These are phyloP conservation scores for Pseudocercospora macadamiae DNA, from an alignment of 2,329 filamentous ascomycete genomes.

Conservation along the genomic window DNA sequence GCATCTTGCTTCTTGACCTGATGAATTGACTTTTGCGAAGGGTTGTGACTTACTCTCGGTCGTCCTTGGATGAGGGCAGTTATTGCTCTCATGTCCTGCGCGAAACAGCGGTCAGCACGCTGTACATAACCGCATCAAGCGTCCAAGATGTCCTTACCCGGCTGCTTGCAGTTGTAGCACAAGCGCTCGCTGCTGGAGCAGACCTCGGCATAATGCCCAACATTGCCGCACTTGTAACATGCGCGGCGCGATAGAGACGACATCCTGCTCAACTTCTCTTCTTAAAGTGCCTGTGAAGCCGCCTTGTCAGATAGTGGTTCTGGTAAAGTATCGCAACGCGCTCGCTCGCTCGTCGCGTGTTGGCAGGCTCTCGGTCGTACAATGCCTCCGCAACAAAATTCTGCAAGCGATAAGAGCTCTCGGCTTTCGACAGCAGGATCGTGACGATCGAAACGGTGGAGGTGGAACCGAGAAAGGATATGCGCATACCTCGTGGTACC, in stretches of 20 bases:
- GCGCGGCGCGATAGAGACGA: slow-evolving; percentile 57
- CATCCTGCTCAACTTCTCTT: slow-evolving; percentile 42
- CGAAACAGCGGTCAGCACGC: slow-evolving; percentile 29
- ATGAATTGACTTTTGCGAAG: neutral
- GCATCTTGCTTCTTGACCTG: slow-evolving; percentile 8
- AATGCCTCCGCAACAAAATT: slow-evolving; percentile 19
- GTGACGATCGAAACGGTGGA: neutral
- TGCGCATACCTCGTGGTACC: slow-evolving; percentile 28
- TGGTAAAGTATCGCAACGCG: neutral
- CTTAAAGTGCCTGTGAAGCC: neutral
- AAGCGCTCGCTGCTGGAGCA: slow-evolving; percentile 97
- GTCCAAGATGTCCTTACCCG: slow-evolving; percentile 54
- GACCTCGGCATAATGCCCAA: slow-evolving; percentile 71
- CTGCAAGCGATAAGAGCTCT: neutral
- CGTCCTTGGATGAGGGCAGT: slow-evolving; percentile 92
- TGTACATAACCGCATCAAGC: slow-evolving; percentile 37
- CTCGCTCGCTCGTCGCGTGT: slow-evolving; percentile 5
- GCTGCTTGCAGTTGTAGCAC: slow-evolving; percentile 99
- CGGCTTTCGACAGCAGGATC: slow-evolving; percentile 7
- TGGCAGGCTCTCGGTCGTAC: slow-evolving; percentile 8
- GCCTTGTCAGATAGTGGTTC: slow-evolving; percentile 19
- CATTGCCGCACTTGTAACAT: slow-evolving; percentile 58
- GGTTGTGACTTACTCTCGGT: slow-evolving; percentile 71
- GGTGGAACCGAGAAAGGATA: slow-evolving; percentile 3
- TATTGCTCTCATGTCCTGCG: slow-evolving; percentile 91